Base-by-base conservation (phyloP, 352 stramenopile species). In the Globisporangium splendens region DNA sequence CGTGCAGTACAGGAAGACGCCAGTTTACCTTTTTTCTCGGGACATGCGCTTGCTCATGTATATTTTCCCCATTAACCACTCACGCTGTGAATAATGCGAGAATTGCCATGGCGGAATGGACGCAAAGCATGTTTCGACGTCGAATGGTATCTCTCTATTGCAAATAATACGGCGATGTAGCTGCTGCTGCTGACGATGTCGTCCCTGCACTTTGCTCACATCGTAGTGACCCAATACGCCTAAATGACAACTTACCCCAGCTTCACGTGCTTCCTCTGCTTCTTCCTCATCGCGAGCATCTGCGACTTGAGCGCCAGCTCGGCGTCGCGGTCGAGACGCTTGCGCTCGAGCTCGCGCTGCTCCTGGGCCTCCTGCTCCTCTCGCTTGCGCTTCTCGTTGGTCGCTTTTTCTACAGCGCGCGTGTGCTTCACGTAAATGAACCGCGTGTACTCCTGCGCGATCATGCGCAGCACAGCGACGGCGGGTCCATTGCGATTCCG, bases 351-450 rank as follows among this genome's bases (percentile, higher is more conserved):
- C 42, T 87, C 83, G 12, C 76, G 75, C 46, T 73, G 62, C 22
- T 80, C 71, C 38, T 77, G 75, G 0, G 80, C 83, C 56, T 87
- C 75, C 38, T 88, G 69, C 59, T 90, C 77, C 20, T 83, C 71
- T 13, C 79, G 81, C 57, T 88, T 87, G 46, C 80, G 73, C 55
- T 90, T 88, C 43, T 93, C 79, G 46, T 72, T 74, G 31, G 69
- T 65, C 7, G 75, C 83, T 49, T 91, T 93, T 46, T 89, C 83
- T 21, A 80, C 74, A 0, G 83, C 81, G 12, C 80, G 81, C 17
- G 77, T 84, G 68, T 95, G 85, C 59, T 95, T 95, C 46, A 87
- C 74, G 66, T 91, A 89, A 54, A 95, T 56, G 56, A 91, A 89
- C 13, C 83, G 83, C 49, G 86, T 95, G 70, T 93, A 95, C 60